Conservation (phyloP, 768 basidiomycete species). For the Coprinellus micaceus region DNA sequence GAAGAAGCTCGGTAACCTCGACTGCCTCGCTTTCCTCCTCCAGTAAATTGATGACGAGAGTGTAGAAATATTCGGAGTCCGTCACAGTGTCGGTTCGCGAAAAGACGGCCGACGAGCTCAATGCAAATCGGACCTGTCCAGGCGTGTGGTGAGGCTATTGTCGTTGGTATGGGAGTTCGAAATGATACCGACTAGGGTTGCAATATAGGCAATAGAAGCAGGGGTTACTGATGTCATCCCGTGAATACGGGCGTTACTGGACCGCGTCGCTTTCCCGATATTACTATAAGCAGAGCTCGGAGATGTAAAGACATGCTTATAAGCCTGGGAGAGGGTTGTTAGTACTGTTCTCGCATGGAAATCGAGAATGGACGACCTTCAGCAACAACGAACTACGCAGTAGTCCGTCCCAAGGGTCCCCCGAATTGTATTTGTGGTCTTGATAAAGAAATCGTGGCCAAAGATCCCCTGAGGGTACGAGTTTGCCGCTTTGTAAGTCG, state of each 20-base stretch:
- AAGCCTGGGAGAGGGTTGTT: conserved; percentile 15
- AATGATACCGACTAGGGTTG: conserved; percentile 2
- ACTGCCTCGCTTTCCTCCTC: conserved; percentile 17
- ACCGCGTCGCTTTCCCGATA: conserved; percentile 15
- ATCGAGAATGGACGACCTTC: conserved; percentile 12
- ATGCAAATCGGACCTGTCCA: conserved; percentile 15
- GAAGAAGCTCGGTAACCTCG: conserved; percentile 9
- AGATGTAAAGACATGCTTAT: conserved; percentile 26
- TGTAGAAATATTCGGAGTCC: conserved; percentile 23
- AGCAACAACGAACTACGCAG: conserved; percentile 19
- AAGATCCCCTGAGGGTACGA: conserved; percentile 18
- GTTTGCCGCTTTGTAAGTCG: conserved; percentile 10
- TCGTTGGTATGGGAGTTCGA: not conserved
- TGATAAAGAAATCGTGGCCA: conserved; percentile 24
- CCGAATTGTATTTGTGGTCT: conserved; percentile 15
- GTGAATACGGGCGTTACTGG: conserved; percentile 6
- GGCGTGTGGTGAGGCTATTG: no score
- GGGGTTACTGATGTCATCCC: conserved; percentile 8
- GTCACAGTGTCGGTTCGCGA: conserved; percentile 18
- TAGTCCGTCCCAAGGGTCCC: conserved; percentile 26
- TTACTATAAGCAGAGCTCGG: conserved; percentile 23
- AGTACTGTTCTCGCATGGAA: not conserved
- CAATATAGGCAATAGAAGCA: conserved; percentile 19
- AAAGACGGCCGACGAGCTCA: conserved; percentile 12
- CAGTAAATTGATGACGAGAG: conserved; percentile 16